Percentiles rank a stretch among this genome's conserved stretches.
phyloP scores from a whole-genome alignment of 495 filamentous ascomycete genomes.

The Penicilliopsis zonata region DNA sequence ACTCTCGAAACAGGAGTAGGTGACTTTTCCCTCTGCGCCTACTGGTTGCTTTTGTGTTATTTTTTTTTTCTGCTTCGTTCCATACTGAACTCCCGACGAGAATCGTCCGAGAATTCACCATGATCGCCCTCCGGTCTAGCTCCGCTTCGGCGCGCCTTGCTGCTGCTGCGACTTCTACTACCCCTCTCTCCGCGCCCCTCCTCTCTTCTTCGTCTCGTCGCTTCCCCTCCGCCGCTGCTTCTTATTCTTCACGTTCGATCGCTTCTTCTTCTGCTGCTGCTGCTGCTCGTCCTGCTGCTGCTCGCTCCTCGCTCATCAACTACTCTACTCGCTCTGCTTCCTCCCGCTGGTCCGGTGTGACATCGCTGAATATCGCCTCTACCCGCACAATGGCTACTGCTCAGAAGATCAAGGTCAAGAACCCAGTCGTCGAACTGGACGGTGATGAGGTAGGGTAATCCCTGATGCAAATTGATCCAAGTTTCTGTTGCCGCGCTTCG shows the following conservation, averaged over 20 bases:
- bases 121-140: constrained; percentile 29
- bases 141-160: constrained; percentile 31
- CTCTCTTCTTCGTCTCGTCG: constrained; percentile 16
- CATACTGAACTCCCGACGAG: constrained; percentile 5
- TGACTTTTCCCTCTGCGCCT: too few species aligned
- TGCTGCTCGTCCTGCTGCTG: constrained; percentile 15
- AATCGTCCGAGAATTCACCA: constrained; percentile 9
- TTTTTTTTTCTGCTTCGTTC: neutral
- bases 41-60: neutral
- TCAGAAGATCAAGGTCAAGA: constrained; percentile 90
- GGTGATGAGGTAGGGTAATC: constrained; percentile 83
- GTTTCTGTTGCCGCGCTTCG: too few species aligned
- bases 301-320: constrained; percentile 15
- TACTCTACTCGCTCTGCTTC: constrained; percentile 12
- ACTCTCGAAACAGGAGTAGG: constrained; percentile 1
- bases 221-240: constrained; percentile 6
- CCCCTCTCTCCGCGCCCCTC: constrained; percentile 26
- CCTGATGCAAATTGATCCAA: constrained; percentile 1
- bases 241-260: constrained; percentile 6
- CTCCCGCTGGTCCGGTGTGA: constrained; percentile 25
- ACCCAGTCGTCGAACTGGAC: constrained; percentile 92
- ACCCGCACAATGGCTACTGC: constrained; percentile 35
- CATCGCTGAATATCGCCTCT: constrained; percentile 19
- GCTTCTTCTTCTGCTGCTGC: constrained; percentile 14
- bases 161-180: constrained; percentile 7